phyloP scores from a whole-genome alignment of 73 alveolate genomes.

The Paramecium octaurelia region DNA sequence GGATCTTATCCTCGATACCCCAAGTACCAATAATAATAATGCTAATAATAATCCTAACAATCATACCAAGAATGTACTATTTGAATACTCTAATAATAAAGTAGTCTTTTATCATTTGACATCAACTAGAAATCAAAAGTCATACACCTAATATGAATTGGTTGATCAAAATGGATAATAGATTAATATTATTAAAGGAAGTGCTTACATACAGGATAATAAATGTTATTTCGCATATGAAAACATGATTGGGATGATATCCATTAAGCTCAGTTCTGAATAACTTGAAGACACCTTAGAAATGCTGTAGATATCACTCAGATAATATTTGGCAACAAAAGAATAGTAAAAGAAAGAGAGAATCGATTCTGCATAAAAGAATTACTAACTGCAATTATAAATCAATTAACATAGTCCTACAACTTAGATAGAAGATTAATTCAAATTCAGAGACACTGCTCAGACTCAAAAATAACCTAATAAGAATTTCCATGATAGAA shows the following conservation, averaged over 20 bases:
- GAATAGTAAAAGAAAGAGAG: neutral
- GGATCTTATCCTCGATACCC: neutral
- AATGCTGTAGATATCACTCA: neutral
- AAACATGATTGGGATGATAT: constrained; percentile 12
- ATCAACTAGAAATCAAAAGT: neutral
- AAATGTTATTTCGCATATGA: constrained; percentile 15
- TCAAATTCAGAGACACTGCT: neutral
- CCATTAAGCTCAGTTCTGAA: neutral
- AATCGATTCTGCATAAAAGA: neutral
- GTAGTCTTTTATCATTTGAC: neutral
- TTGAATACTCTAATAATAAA: neutral
- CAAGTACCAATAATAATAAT: neutral
- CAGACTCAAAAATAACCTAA: neutral
- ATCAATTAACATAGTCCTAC: constrained; percentile 1
- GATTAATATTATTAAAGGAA: neutral
- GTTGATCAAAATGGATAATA: neutral
- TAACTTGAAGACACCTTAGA: constrained; percentile 16
- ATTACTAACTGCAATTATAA: neutral
- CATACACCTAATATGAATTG: constrained; percentile 14
- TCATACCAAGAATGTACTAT: neutral
- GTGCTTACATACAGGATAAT: neutral
- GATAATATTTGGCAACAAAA: neutral
- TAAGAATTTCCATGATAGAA: constrained; percentile 30
- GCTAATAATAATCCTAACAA: too few species aligned
- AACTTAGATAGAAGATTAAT: neutral